Base-by-base conservation (phyloP, 768 basidiomycete species). In the Amyloporia xantha region DNA sequence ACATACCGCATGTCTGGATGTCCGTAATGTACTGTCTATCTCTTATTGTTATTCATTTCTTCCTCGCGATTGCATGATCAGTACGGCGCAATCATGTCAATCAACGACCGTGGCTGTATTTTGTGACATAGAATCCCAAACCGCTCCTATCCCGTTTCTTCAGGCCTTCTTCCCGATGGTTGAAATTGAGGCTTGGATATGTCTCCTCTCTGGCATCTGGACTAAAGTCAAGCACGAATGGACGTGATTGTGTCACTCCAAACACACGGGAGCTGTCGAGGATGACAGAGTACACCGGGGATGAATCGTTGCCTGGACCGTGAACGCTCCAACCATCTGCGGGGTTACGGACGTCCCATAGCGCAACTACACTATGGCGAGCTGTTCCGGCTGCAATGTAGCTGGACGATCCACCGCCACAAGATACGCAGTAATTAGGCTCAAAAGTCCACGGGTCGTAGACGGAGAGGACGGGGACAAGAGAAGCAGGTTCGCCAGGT, bases 141-240 rank as follows among this genome's bases (percentile, higher is more conserved):
- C 68, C 69, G 30, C 56, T 57, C 44, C 57, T 62, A 42, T 70
- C 65, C 13, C 59, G 58, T 42, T 64, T 68, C 25, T 66, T 66
- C 11, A 73, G 61, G n/a, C 63, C 60, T 19, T 68, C 62, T 20
- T 63, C 62, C 54, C 58, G 27, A n/a, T 54, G 40, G 25, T 50
- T 33, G 30, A 21, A 28, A 5, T 33, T 17, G 33, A 61, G 42
- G 30, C 21, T 23, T 26, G 77, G 74, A 53, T 85, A 87, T 7
- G 84, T 84, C 41, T 72, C 69, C 26, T 64, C 61, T 2, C 66
- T 71, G 12, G 83, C 75, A 9, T 75, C 79, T 6, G 81, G 78
- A 6, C 86, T 86, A 57, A 92, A 91, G 63, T 91, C 88, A 45
- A 82, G 79, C 11, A 89, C 80, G 60, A 89, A 91, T 5, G 85